Evolutionary conservation across 2,329 filamentous ascomycete genomes (phyloP).

Genomic region (Ophiocordyceps camponoti-rufipedis): DNA sequence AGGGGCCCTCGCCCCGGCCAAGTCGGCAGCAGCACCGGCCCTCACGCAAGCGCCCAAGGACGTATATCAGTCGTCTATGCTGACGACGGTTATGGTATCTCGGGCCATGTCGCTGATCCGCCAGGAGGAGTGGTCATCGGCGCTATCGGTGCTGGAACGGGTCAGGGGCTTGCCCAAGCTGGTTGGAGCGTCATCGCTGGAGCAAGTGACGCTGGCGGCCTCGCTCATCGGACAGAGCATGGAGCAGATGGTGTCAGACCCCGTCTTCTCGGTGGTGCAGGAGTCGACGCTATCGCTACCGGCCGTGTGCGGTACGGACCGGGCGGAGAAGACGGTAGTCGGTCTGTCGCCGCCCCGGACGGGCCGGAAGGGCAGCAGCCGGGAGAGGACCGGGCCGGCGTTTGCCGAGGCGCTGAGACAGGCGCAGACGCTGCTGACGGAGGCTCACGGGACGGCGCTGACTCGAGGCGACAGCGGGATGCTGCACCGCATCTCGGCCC

Average conservation of each 20-base stretch:
- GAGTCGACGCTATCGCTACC: slow-evolving; percentile 87
- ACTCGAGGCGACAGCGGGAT: slow-evolving; percentile 36
- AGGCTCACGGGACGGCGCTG: slow-evolving; percentile 40
- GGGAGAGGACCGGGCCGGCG: slow-evolving; percentile 10
- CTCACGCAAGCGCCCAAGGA: slow-evolving; percentile 10
- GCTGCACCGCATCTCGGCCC: slow-evolving; percentile 43
- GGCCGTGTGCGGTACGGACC: slow-evolving; percentile 34
- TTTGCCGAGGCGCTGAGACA: slow-evolving; percentile 44
- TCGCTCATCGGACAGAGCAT: slow-evolving; percentile 51
- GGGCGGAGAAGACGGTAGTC: slow-evolving; percentile 18
- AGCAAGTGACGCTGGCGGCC: slow-evolving; percentile 46
- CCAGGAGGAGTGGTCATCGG: slow-evolving; percentile 37
- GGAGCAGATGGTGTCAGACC: slow-evolving; percentile 57
- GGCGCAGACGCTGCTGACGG: slow-evolving; percentile 46
- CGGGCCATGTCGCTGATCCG: slow-evolving; percentile 26
- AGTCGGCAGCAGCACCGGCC: slow-evolving; percentile 4
- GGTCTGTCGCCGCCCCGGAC: slow-evolving; percentile 17
- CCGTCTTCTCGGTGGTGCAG: slow-evolving; percentile 75
- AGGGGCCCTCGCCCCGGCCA: slow-evolving; percentile 6
- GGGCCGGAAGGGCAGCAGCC: slow-evolving; percentile 12
- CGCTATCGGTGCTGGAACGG: slow-evolving; percentile 34
- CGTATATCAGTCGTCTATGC: slow-evolving; percentile 17
- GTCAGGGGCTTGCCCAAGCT: slow-evolving; percentile 25
- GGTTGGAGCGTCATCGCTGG: slow-evolving; percentile 20
- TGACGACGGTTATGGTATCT: slow-evolving; percentile 16